Evolutionary conservation across 345 rosid genomes (phyloP).

Genomic region (Gossypium longicalyx): DNA sequence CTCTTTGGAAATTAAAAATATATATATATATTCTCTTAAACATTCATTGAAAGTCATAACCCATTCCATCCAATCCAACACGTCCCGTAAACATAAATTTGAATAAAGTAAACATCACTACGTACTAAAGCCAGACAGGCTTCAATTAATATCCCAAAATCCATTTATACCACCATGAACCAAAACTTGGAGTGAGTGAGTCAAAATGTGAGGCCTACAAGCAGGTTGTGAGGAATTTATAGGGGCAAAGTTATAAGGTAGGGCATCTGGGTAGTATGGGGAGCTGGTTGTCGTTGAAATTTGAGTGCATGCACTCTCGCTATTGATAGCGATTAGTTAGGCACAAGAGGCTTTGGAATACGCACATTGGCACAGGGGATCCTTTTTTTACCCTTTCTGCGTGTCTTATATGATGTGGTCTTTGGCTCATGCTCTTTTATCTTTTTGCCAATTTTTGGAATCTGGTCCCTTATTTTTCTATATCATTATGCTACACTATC

Average conservation of each 20-base stretch:
- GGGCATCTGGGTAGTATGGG: not conserved
- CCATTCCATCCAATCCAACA: too few relatives aligned
- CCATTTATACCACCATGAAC: too few relatives aligned
- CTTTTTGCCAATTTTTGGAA: constrained; percentile 28
- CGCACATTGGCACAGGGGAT: constrained; percentile 14
- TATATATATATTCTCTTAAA: too few relatives aligned
- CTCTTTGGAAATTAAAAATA: constrained; percentile 12
- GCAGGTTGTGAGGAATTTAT: too few relatives aligned
- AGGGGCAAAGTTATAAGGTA: not conserved
- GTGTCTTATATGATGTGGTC: constrained; percentile 24
- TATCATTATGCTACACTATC: not conserved
- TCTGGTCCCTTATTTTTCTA: constrained; percentile 17
- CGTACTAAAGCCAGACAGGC: too few relatives aligned
- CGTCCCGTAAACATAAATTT: too few relatives aligned
- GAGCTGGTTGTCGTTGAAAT: not conserved
- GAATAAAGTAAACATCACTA: too few relatives aligned
- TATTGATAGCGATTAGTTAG: not conserved
- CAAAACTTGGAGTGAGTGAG: too few relatives aligned
- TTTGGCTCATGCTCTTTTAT: constrained; percentile 30
- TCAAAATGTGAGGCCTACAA: too few relatives aligned
- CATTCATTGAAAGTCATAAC: too few relatives aligned
- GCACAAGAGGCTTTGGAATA: constrained; percentile 21
- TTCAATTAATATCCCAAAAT: too few relatives aligned
- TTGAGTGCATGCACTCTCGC: not conserved
- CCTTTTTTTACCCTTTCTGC: constrained; percentile 16